phyloP scores from a whole-genome alignment of 2,329 filamentous ascomycete genomes.

The Zasmidium angulare region DNA sequence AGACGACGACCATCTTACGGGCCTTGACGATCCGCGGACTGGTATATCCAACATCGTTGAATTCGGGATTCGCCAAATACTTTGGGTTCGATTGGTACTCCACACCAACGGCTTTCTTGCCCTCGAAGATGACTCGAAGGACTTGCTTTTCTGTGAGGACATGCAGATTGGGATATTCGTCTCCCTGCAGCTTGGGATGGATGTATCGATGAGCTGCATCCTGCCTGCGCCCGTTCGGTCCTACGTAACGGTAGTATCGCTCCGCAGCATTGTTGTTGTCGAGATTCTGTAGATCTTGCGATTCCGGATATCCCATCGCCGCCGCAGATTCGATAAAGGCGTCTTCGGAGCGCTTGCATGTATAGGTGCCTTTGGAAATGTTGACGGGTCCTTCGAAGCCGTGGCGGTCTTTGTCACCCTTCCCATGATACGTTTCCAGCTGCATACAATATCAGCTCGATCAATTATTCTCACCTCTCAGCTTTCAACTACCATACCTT shows the following conservation, averaged over 20 bases:
- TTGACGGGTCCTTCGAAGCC: constrained; percentile 58
- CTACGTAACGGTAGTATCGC: constrained; percentile 51
- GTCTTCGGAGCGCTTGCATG: constrained; percentile 40
- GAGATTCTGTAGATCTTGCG: constrained; percentile 55
- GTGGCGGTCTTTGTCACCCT: constrained; percentile 48
- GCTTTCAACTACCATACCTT: constrained; percentile 40
- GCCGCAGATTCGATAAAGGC: constrained; percentile 52
- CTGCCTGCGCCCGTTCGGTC: constrained; percentile 54
- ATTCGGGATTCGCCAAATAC: constrained; percentile 36
- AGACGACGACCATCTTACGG: constrained; percentile 58
- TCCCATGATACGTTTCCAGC: constrained; percentile 58
- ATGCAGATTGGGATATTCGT: constrained; percentile 58
- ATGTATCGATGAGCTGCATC: constrained; percentile 58
- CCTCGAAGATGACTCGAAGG: constrained; percentile 39
- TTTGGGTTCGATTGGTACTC: constrained; percentile 53
- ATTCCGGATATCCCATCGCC: constrained; percentile 51
- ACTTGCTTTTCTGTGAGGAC: constrained; percentile 59
- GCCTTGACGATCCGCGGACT: constrained; percentile 47
- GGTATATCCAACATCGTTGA: constrained; percentile 39
- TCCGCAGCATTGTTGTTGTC: constrained; percentile 42
- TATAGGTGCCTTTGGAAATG: constrained; percentile 53
- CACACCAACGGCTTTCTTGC: constrained; percentile 57
- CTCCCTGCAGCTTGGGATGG: constrained; percentile 51
- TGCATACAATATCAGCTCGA: constrained; percentile 13
- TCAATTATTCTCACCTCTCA: too few relatives aligned